Conservation (phyloP, 495 filamentous ascomycete genomes). For the Penicillium ucsense region DNA sequence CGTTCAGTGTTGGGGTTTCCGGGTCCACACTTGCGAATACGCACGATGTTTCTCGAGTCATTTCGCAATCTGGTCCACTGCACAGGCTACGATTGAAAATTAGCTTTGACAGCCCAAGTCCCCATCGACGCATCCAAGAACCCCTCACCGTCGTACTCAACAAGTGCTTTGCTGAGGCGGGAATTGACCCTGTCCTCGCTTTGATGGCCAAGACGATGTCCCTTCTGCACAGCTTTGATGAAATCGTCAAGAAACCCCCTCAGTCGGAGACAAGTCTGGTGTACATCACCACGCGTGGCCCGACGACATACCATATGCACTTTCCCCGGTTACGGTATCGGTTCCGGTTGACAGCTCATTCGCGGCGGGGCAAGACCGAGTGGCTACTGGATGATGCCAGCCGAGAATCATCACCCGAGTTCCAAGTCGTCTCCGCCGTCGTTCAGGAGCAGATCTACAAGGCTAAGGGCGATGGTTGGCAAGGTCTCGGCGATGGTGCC, state of each 20-base stretch:
- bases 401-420: conserved; percentile 5
- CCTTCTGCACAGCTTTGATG: conserved; percentile 53
- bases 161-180: conserved; percentile 27
- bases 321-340: conserved; percentile 28
- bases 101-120: conserved; percentile 53
- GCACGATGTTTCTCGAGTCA: conserved; percentile 14
- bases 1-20: conserved; percentile 20
- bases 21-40: conserved; percentile 8
- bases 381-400: conserved; percentile 36
- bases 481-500: conserved; percentile 37
- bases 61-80: conserved; percentile 17
- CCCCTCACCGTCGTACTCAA: conserved; percentile 56
- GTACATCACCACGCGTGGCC: conserved; percentile 32
- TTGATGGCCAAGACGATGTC: conserved; percentile 56
- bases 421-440: conserved; percentile 7
- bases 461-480: conserved; percentile 39
- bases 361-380: conserved; percentile 20
- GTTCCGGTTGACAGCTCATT: conserved; percentile 26
- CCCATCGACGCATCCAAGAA: conserved; percentile 64
- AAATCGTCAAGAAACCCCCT: conserved; percentile 19
- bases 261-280: conserved; percentile 17
- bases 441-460: conserved; percentile 29
- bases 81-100: conserved; percentile 26
- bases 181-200: conserved; percentile 45
- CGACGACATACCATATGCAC: conserved; percentile 34